These are phyloP conservation scores for Xylariales sp. DNA, from an alignment of 2,329 filamentous ascomycete genomes.

Conservation along the genomic window DNA sequence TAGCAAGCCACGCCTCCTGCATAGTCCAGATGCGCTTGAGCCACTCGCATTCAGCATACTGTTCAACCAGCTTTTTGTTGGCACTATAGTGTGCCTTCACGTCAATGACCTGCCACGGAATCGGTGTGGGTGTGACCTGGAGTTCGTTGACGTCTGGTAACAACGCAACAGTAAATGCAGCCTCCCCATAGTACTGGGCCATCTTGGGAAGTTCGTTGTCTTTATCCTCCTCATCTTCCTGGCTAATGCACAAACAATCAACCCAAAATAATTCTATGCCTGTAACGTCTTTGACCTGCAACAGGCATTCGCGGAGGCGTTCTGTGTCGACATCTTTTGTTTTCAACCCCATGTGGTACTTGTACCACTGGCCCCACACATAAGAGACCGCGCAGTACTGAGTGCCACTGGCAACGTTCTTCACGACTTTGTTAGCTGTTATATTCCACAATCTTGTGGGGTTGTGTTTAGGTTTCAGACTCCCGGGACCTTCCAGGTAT, in stretches of 20 bases:
- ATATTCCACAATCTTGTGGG: neutral
- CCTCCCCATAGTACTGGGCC: neutral
- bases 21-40: constrained; percentile 1
- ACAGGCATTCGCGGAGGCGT: neutral
- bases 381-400: neutral
- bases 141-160: neutral
- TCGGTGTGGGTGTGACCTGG: neutral
- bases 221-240: neutral
- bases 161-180: neutral
- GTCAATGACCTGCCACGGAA: constrained; percentile 1
- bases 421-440: neutral
- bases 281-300: neutral
- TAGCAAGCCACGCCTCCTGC: constrained; percentile 2
- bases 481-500: neutral
- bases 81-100: neutral
- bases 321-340: neutral
- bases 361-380: neutral
- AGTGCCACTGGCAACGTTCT: neutral
- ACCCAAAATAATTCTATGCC: neutral
- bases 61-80: neutral
- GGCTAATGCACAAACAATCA: neutral
- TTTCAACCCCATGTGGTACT: neutral
- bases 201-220: neutral
- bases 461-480: neutral
- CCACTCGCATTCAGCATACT: neutral